A percentile compares a stretch with the other conserved stretches of the same genome.
phyloP scores from a whole-genome alignment of 352 stramenopile species.

The Peronospora belbahrii region DNA sequence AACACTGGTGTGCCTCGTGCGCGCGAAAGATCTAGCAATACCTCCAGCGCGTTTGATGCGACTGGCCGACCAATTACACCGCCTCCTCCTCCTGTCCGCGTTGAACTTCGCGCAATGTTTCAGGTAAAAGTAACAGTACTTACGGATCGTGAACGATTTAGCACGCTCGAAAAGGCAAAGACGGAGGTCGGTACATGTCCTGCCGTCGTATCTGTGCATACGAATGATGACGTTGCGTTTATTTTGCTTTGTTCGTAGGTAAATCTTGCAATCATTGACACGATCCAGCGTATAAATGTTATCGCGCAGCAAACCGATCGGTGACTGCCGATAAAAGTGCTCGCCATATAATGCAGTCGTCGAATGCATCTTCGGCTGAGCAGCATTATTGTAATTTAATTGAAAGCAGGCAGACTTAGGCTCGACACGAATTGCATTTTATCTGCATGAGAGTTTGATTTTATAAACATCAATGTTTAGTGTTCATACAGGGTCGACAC shows the following conservation, averaged over 20 bases:
- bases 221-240: background rate
- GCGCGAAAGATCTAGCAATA: conserved; percentile 14
- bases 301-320: conserved; percentile 15
- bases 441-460: background rate
- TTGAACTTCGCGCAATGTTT: conserved; percentile 52
- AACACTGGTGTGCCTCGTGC: conserved; percentile 10
- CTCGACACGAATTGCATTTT: background rate
- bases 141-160: conserved; percentile 45
- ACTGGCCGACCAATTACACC: conserved; percentile 22
- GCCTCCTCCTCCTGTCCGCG: conserved; percentile 23
- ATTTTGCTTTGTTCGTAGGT: conserved; percentile 25
- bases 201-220: background rate
- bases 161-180: conserved; percentile 46
- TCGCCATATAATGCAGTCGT: background rate
- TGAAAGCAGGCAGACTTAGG: background rate
- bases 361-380: background rate
- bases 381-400: background rate
- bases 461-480: background rate
- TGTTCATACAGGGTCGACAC: conserved; percentile 9
- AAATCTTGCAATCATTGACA: conserved; percentile 58
- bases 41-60: conserved; percentile 23
- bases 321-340: conserved; percentile 4
- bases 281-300: conserved; percentile 38
- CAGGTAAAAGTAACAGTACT: conserved; percentile 51
- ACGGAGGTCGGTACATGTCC: conserved; percentile 37